Evolutionary conservation across 208 protist species (phyloP), one percentile per base, ranked within the genome.

Genomic region (Acanthamoeba royreba): DNA sequence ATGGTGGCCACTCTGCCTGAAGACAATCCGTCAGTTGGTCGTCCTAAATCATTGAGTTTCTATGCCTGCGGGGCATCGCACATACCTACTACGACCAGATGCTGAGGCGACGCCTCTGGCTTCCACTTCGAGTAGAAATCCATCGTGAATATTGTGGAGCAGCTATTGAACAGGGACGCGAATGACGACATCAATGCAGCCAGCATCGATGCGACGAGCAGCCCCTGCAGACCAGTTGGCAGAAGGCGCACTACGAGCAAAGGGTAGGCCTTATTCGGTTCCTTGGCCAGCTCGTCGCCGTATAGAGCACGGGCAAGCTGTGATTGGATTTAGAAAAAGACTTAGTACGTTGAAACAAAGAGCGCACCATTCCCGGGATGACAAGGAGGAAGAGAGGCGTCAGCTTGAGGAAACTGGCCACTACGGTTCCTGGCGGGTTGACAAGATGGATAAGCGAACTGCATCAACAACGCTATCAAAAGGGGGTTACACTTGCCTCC

Each of bases 151-250:
- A 96, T 81, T 28, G 95, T 96, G 22, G 31, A 53, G 31, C 69
- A 87, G 46, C 79, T 93, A 74, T 96, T 94, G 81, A 96, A 96
- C 2, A 96, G 53, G 43, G 69, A 85, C 11, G 95, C 95, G 19
- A 96, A 94, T 5, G 94, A 96, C 28, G 86, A 94, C 95, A 96
- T 96, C 25, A 95, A 45, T 8, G 95, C 95, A 11, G 94, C 69
- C 4, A 96, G 61, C 69, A 96, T 95, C 2, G 94, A 87, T 2
- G 95, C 49, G 5, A 96, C 53, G 13, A 96, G 45, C 13, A 96
- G 35, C 22, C 95, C 95, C 61, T 81, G 46, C 4, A 95, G 15
- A 33, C 94, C 95, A 42, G 49, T 13, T 8, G 95, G 95, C 58
- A 95, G 38, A 7, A 95, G 28, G 8, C 93, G 55, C n/a, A 47